Evolutionary conservation across 768 basidiomycete species (phyloP).

Genomic region (Suillus clintonianus): DNA sequence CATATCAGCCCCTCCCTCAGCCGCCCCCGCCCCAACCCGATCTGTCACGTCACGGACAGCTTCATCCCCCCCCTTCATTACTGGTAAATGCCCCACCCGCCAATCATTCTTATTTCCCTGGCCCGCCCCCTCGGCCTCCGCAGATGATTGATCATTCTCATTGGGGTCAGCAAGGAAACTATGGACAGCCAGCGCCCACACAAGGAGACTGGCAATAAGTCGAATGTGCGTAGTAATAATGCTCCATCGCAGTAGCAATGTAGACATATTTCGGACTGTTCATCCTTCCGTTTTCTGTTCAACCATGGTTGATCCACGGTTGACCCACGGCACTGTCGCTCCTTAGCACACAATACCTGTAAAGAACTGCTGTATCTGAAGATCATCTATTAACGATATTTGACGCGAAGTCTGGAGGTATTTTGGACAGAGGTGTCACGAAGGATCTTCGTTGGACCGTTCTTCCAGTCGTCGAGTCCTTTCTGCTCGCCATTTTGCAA

Average conservation of each 20-base stretch:
- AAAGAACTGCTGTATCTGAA: conserved; percentile 20
- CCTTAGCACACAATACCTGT: conserved; percentile 5
- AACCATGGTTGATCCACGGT: conserved; percentile 6
- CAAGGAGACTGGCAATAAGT: conserved; percentile 27
- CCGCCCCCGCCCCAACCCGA: conserved; percentile 33
- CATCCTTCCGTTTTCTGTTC: conserved; percentile 5
- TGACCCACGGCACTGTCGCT: conserved; percentile 1
- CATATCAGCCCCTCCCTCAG: conserved; percentile 36
- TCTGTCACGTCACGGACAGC: conserved; percentile 27
- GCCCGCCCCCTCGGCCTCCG: conserved; percentile 44
- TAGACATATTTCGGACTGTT: conserved; percentile 15
- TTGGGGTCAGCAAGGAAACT: conserved; percentile 22
- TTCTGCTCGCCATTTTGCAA: conserved; percentile 73
- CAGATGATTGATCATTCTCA: conserved; percentile 12
- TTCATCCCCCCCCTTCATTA: conserved; percentile 23
- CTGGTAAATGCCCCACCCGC: conserved; percentile 15
- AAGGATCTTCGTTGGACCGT: neutral
- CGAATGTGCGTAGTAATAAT: conserved; percentile 12
- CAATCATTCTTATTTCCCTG: conserved; percentile 37
- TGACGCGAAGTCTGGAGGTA: conserved; percentile 7
- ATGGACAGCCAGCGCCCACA: conserved; percentile 32
- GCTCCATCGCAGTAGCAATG: conserved; percentile 13
- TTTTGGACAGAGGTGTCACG: neutral
- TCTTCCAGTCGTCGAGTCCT: conserved; percentile 24
- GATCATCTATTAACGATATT: conserved; percentile 9